A percentile compares a stretch with the other conserved stretches of the same genome.
phyloP scores from a whole-genome alignment of 371 early-diverging fungal species.

The Caulochytrium protostelioides region DNA sequence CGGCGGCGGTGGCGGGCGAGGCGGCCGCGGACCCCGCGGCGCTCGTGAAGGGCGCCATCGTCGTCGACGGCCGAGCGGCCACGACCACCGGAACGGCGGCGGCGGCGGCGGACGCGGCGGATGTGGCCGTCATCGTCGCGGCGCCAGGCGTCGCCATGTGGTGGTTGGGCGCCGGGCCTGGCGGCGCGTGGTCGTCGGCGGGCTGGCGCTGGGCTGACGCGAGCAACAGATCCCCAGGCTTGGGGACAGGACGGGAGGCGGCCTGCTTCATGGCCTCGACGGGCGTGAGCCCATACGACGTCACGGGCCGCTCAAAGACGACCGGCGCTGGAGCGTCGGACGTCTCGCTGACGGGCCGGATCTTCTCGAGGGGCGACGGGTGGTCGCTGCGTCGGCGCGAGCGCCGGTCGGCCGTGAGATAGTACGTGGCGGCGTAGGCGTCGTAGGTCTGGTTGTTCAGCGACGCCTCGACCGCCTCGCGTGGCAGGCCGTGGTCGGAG shows the following conservation, averaged over 20 bases:
- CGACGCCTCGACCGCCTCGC: conserved; percentile 11
- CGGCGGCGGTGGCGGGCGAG: too few species aligned
- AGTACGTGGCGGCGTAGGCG: conserved; percentile 25
- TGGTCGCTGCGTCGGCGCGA: too few species aligned
- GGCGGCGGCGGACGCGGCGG: not conserved
- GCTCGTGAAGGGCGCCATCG: not conserved
- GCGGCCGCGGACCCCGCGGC: not conserved
- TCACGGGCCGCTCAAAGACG: not conserved
- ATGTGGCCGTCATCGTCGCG: not conserved
- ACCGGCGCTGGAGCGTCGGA: too few species aligned
- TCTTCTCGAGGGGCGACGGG: too few species aligned
- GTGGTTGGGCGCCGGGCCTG: not conserved
- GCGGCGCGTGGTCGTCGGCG: not conserved
- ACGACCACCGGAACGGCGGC: not conserved
- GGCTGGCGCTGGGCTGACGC: not conserved
- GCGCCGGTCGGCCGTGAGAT: conserved; percentile 23
- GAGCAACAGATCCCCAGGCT: too few species aligned
- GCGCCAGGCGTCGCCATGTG: not conserved
- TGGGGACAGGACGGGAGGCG: too few species aligned
- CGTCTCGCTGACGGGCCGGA: too few species aligned
- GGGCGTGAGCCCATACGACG: not conserved
- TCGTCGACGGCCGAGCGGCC: not conserved
- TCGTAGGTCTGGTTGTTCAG: conserved; percentile 21
- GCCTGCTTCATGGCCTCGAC: not conserved
- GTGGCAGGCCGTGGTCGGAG: conserved; percentile 22